phyloP scores from a whole-genome alignment of 495 filamentous ascomycete species.

The Penicillium mononematosum region DNA sequence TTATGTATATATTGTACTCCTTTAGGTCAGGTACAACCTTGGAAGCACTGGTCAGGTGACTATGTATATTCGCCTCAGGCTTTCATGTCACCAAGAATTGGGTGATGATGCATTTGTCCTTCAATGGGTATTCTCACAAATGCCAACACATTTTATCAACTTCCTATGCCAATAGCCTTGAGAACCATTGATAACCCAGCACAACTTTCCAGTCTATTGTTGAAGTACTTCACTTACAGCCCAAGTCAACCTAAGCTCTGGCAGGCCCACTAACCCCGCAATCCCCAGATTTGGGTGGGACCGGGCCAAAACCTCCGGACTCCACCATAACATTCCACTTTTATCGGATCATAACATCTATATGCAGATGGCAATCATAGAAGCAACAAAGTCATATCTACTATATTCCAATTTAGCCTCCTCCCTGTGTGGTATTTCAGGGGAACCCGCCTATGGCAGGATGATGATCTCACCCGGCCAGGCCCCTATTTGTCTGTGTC shows the following conservation, averaged over 20 bases:
- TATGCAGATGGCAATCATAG: background rate
- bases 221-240: background rate
- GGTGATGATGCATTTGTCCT: background rate
- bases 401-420: background rate
- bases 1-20: too few relatives aligned
- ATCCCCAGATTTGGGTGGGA: conserved; percentile 15
- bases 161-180: background rate
- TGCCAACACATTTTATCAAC: background rate
- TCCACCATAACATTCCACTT: conserved; percentile 4
- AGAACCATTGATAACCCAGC: too few relatives aligned
- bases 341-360: background rate
- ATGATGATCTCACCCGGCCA: background rate
- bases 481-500: conserved; percentile 2
- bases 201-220: too few relatives aligned
- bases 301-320: conserved; percentile 1
- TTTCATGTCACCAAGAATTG: background rate
- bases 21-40: too few relatives aligned
- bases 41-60: background rate
- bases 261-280: conserved; percentile 11
- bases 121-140: background rate
- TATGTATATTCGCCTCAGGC: background rate
- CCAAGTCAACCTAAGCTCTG: conserved; percentile 5
- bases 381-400: background rate
- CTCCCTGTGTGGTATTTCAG: background rate
- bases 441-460: background rate